phyloP scores from a whole-genome alignment of 805 yeast genomes.

The Wickerhamomyces bovis region DNA sequence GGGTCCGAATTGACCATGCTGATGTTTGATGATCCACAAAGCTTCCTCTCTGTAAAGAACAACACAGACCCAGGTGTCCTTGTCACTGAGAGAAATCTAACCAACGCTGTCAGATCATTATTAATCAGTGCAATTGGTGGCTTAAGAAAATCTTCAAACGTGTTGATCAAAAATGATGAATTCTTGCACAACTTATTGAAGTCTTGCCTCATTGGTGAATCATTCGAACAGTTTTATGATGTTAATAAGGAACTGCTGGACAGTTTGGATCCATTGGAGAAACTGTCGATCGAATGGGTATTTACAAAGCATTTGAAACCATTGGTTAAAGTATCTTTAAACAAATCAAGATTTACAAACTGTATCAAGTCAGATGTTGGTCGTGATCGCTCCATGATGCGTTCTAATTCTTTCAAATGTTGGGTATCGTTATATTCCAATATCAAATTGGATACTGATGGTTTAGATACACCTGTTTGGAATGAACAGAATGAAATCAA shows the following conservation, averaged over 20 bases:
- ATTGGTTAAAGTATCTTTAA: slow-evolving; percentile 11
- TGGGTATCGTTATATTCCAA: slow-evolving; percentile 23
- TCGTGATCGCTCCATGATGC: too few relatives aligned
- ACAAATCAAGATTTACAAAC: slow-evolving; percentile 19
- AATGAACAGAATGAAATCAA: slow-evolving; percentile 9
- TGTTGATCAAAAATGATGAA: slow-evolving; percentile 11
- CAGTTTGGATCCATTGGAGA: slow-evolving; percentile 18
- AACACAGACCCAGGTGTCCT: slow-evolving; percentile 34
- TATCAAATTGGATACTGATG: slow-evolving; percentile 11
- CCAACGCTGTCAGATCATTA: slow-evolving; percentile 20
- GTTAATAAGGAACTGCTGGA: slow-evolving; percentile 7
- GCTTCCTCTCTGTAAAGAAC: slow-evolving; percentile 27
- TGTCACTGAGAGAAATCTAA: slow-evolving; percentile 10
- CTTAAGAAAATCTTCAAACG: slow-evolving; percentile 32
- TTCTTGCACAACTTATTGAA: slow-evolving; percentile 12
- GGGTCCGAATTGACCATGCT: slow-evolving; percentile 6
- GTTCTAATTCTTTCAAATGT: slow-evolving; percentile 8
- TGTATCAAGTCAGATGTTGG: neutral
- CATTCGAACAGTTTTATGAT: slow-evolving; percentile 10
- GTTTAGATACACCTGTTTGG: slow-evolving; percentile 12
- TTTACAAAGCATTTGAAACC: slow-evolving; percentile 22
- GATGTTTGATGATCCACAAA: slow-evolving; percentile 31
- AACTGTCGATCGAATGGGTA: slow-evolving; percentile 24
- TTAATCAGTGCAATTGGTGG: slow-evolving; percentile 38
- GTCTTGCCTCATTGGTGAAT: slow-evolving; percentile 6